Evolutionary conservation across 176 grass and related monocot genomes (phyloP), one percentile per base, ranked within the genome.

Genomic region (Hyparrhenia diplandra): DNA sequence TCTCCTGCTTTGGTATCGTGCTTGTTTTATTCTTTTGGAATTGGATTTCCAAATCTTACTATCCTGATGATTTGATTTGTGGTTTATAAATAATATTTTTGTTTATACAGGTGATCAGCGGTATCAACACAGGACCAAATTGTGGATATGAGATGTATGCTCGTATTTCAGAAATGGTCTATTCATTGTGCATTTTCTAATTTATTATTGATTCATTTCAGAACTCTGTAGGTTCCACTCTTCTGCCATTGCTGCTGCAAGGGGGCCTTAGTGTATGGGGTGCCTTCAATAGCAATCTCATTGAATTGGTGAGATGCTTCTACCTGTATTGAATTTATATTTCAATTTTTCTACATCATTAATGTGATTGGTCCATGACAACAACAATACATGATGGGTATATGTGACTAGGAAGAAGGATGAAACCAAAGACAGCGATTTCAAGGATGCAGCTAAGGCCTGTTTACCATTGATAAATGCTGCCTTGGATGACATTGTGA

Each of bases 101-200:
- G 5, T 77, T 77, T 76, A 39, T 80, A 32, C 62, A 92, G 94
- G 94, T 92, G 74, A 90, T 97, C 70, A 88, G 89, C 34, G 94
- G 94, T 42, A 90, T 94, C 79, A 91, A 90, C 61, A 73, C 65
- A 74, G 87, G 89, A 69, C 41, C 85, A 59, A 94, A 92, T 73
- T 97, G 89, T 51, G 85, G 92, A 45, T 84, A 87, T 81, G 79
- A 91, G 57, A 97, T 92, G 82, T 97, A 90, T 72, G 94, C 64
- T 68, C 42, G 46, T 85, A 25, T 86, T 74, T 79, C 62, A 83
- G 58, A 70, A 47, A 43, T 74, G 16, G 18, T 31, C 66, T 23
- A 64, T 67, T 69, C 74, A 10, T 82, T 82, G 18, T 70, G 5
- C 67, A 30, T 62, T 80, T 77, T 86, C 24, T 78, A 35, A 67